Evolutionary conservation across 2,329 filamentous ascomycete species (phyloP).

Genomic region (Didymella glomerata): DNA sequence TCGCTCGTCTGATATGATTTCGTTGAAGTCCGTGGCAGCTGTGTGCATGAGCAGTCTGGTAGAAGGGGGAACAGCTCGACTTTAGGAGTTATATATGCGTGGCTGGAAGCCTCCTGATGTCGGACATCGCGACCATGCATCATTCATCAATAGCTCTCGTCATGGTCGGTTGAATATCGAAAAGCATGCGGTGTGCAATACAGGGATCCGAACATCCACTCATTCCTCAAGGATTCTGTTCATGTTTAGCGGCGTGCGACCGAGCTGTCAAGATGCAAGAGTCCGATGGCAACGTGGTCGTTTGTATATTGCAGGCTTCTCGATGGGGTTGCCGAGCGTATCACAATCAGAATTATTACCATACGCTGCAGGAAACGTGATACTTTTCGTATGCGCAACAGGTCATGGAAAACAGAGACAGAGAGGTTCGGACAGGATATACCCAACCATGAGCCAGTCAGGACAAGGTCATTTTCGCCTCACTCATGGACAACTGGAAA

Average conservation of each 20-base stretch:
- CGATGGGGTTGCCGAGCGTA: conserved; percentile 9
- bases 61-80: neutral
- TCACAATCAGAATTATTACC: conserved; percentile 14
- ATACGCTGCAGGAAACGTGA: conserved; percentile 9
- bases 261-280: conserved; percentile 32
- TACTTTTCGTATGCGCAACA: conserved; percentile 4
- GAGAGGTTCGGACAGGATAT: neutral
- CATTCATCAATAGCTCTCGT: neutral
- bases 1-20: neutral
- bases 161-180: neutral
- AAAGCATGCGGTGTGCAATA: conserved; percentile 6
- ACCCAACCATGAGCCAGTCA: neutral
- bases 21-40: neutral
- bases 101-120: neutral
- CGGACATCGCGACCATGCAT: too few relatives aligned
- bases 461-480: neutral
- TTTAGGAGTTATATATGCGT: neutral
- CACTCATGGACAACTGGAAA: neutral
- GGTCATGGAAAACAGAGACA: neutral
- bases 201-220: conserved; percentile 10
- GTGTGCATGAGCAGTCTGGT: neutral
- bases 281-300: conserved; percentile 28
- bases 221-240: conserved; percentile 10
- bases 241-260: conserved; percentile 2
- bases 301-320: conserved; percentile 15